Conservation (phyloP, 495 filamentous ascomycete species). For the Aspergillus coremiiformis region DNA sequence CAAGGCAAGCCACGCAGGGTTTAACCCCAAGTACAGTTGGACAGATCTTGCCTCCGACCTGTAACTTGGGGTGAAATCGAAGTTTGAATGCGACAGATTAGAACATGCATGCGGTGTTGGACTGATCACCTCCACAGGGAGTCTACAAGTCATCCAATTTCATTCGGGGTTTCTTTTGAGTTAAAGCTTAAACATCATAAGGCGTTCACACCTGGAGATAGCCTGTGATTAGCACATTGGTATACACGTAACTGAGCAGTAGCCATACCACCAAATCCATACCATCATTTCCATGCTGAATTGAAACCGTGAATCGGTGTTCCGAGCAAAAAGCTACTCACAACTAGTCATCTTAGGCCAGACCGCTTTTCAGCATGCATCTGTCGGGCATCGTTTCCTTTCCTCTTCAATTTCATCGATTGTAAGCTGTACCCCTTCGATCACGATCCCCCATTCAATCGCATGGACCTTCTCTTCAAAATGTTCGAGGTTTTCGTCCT, state of each 20-base stretch:
- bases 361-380: not conserved
- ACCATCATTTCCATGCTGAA: not conserved
- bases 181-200: not conserved
- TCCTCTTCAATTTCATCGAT: slow-evolving; percentile 38
- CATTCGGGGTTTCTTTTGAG: not conserved
- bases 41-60: not conserved
- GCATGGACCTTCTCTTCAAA: slow-evolving; percentile 65
- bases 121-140: not conserved
- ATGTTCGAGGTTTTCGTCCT: slow-evolving; percentile 52
- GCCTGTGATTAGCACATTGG: not conserved
- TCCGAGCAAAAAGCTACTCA: not conserved
- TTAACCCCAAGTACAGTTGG: not conserved
- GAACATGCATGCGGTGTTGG: not conserved
- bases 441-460: slow-evolving; percentile 61
- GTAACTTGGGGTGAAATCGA: not conserved
- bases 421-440: slow-evolving; percentile 57
- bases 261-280: not conserved
- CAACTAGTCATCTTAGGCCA: not conserved
- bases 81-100: not conserved
- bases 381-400: slow-evolving; percentile 11
- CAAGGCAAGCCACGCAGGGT: not conserved
- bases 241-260: not conserved
- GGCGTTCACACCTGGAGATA: not conserved
- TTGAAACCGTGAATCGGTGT: not conserved
- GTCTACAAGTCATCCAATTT: not conserved